Conservation (phyloP, 139 green algal species). For the Tetraselmis striata region DNA sequence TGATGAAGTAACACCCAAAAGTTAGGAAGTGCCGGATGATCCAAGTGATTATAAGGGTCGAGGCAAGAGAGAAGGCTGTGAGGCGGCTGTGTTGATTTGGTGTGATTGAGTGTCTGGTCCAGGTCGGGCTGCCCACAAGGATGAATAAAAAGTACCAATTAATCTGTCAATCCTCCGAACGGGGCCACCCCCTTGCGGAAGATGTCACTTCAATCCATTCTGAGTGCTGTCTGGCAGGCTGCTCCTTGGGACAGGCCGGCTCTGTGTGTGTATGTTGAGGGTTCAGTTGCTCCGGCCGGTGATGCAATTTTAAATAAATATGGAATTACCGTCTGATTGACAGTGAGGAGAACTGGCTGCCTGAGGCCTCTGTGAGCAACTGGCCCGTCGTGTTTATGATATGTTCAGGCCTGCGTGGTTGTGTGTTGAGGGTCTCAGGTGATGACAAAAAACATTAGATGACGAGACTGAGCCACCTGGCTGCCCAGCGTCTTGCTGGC, state of each 20-base stretch:
- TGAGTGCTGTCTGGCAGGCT: too few species aligned
- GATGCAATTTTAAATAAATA: constrained; percentile 1
- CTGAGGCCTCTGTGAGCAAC: neutral
- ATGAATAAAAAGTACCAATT: neutral
- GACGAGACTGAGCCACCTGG: neutral
- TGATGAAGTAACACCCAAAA: neutral
- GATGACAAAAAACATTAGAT: neutral
- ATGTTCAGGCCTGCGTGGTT: too few species aligned
- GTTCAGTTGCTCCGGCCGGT: too few species aligned
- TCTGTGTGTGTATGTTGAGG: neutral
- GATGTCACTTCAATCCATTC: neutral
- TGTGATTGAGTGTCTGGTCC: too few species aligned
- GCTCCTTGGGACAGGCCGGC: too few species aligned
- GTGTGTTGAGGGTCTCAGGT: neutral
- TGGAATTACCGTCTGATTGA: constrained; percentile 1
- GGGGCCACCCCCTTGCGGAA: neutral
- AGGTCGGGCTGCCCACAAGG: neutral
- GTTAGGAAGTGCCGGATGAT: neutral
- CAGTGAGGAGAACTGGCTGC: neutral
- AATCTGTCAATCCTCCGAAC: neutral
- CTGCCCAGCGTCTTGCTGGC: neutral
- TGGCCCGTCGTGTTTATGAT: too few species aligned
- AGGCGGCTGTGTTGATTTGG: neutral
- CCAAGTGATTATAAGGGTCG: neutral
- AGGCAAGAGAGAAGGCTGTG: neutral